A percentile compares a stretch with the other conserved stretches of the same genome.
phyloP scores from a whole-genome alignment of 2,329 filamentous ascomycete species.

The Ceratocystis variospora region DNA sequence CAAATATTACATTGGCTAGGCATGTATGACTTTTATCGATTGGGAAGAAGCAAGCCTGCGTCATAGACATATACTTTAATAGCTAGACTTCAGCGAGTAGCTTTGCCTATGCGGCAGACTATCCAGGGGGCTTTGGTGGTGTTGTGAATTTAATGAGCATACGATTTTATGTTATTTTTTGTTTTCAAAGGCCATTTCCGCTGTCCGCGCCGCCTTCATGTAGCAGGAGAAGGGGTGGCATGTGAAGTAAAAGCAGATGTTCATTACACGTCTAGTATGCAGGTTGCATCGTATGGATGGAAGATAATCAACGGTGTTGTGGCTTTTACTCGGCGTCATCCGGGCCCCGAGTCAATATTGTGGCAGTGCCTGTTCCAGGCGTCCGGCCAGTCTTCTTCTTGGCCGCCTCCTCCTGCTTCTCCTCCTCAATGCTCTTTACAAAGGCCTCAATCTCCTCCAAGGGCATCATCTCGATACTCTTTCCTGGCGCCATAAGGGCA shows the following conservation, averaged over 20 bases:
- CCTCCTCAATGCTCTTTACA: constrained; percentile 97
- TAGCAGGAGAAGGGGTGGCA: neutral
- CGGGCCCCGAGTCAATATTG: constrained; percentile 56
- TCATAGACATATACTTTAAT: neutral
- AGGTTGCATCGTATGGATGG: constrained; percentile 21
- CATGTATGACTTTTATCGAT: neutral
- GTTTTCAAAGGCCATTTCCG: no score
- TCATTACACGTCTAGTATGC: constrained; percentile 18
- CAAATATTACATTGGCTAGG: neutral
- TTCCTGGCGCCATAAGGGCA: constrained; percentile 89
- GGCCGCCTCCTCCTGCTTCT: constrained; percentile 97
- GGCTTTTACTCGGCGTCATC: constrained; percentile 24
- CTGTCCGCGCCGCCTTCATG: no score
- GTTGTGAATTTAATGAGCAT: constrained; percentile 15
- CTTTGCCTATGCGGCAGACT: neutral
- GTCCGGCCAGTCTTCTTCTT: constrained; percentile 83
- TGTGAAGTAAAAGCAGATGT: constrained; percentile 2
- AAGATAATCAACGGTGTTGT: neutral
- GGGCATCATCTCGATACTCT: constrained; percentile 82
- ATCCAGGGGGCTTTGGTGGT: neutral
- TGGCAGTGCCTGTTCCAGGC: constrained; percentile 54
- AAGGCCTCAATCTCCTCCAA: constrained; percentile 94
- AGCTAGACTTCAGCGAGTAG: neutral
- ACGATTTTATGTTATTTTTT: neutral
- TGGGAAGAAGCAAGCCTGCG: neutral